Percentiles rank a stretch among this genome's conserved stretches.
Conservation (phyloP, 176 grass and related monocot genomes). For the Zoysia pacifica region DNA sequence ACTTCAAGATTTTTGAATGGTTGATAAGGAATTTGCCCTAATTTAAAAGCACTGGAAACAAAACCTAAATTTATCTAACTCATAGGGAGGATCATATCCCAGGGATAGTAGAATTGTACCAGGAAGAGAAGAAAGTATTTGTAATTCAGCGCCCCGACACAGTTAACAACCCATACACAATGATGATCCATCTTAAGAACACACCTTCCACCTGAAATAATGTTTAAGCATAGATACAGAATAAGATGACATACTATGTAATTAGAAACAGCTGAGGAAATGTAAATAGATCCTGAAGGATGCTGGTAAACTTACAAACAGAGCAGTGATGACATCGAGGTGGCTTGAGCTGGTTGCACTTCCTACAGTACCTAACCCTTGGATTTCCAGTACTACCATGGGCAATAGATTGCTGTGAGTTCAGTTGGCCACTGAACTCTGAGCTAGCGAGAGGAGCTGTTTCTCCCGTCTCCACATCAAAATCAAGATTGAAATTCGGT, state of each 20-base stretch:
- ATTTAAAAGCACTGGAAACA: not conserved
- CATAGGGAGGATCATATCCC: conserved; percentile 9
- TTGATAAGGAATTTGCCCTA: not conserved
- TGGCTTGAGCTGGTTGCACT: conserved; percentile 91
- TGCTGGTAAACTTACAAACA: conserved; percentile 68
- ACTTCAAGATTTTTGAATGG: no score
- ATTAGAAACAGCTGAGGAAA: not conserved
- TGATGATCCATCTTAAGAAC: conserved; percentile 98
- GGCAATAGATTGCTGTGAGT: conserved; percentile 57
- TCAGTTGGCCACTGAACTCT: conserved; percentile 63
- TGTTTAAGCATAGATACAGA: not conserved
- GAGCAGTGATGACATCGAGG: conserved; percentile 98
- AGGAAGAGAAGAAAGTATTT: conserved; percentile 97
- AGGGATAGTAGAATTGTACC: conserved; percentile 53
- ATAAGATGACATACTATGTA: not conserved
- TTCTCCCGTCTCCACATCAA: conserved; percentile 91
- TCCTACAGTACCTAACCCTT: conserved; percentile 80
- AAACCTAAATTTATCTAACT: conserved; percentile 7
- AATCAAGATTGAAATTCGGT: conserved; percentile 75
- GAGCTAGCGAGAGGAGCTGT: conserved; percentile 54
- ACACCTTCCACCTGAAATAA: conserved; percentile 86
- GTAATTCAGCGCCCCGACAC: conserved; percentile 92
- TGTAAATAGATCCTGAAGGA: conserved; percentile 10
- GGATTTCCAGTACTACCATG: conserved; percentile 39
- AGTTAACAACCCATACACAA: conserved; percentile 98